Conservation (phyloP, 805 yeast species). For the Ogataea glucozyma region DNA sequence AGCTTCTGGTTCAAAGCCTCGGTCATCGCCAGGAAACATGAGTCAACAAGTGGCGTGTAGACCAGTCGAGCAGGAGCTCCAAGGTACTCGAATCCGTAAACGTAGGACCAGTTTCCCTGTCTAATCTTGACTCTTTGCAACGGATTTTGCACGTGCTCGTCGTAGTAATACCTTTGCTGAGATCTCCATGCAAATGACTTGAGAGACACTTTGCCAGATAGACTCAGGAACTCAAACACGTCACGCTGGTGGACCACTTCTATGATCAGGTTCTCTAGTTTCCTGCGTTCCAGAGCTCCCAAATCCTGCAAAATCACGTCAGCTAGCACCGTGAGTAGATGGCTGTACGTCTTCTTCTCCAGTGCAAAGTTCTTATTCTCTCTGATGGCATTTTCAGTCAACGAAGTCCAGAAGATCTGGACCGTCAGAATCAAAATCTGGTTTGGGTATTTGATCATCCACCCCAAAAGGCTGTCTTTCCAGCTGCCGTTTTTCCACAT, state of each 20-base stretch:
- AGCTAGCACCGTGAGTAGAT: slow-evolving; percentile 31
- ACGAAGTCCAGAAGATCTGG: slow-evolving; percentile 58
- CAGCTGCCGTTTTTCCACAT: slow-evolving; percentile 13
- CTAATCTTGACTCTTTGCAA: slow-evolving; percentile 39
- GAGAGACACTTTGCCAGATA: not conserved
- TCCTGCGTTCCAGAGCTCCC: slow-evolving; percentile 38
- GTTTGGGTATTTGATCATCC: slow-evolving; percentile 47
- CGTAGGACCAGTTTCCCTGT: slow-evolving; percentile 52
- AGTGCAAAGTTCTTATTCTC: slow-evolving; percentile 2
- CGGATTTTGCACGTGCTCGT: slow-evolving; percentile 26
- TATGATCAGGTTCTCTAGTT: slow-evolving; percentile 60
- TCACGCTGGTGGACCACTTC: slow-evolving; percentile 65
- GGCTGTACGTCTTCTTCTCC: slow-evolving; percentile 20
- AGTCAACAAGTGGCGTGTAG: slow-evolving; percentile 68
- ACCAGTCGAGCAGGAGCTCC: slow-evolving; percentile 77
- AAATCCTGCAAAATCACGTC: slow-evolving; percentile 31
- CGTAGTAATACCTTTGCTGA: slow-evolving; percentile 51
- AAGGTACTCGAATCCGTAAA: slow-evolving; percentile 79
- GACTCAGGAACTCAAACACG: slow-evolving; percentile 24
- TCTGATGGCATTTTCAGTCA: slow-evolving; percentile 33
- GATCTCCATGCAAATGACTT: slow-evolving; percentile 47
- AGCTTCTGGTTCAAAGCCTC: slow-evolving; percentile 69
- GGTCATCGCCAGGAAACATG: slow-evolving; percentile 66
- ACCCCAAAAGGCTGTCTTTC: slow-evolving; percentile 23
- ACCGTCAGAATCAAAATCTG: slow-evolving; percentile 57